These are phyloP conservation scores for Hibiscus tridactylites DNA, from an alignment of 345 rosid species.

Conservation along the genomic window DNA sequence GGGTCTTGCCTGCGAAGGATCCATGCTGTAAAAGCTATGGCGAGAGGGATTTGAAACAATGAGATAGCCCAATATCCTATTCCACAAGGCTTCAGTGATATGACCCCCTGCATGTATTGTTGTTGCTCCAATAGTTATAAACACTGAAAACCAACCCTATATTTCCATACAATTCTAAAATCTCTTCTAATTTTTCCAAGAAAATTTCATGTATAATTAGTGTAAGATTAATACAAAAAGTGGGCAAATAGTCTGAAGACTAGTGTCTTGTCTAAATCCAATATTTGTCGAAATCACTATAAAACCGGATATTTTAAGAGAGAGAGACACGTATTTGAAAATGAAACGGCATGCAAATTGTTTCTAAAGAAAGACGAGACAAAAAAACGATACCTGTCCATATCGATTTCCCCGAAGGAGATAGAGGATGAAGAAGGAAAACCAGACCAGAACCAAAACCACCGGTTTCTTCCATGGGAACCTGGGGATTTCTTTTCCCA, in stretches of 20 bases:
- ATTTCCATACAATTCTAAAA: no score
- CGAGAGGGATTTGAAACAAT: slow-evolving; percentile 63
- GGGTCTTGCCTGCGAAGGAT: slow-evolving; percentile 36
- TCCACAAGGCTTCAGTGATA: slow-evolving; percentile 57
- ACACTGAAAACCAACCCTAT: no score
- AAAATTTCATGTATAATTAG: no score
- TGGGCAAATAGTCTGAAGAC: no score
- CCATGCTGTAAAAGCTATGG: slow-evolving; percentile 62
- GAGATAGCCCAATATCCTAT: slow-evolving; percentile 57
- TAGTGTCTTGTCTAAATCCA: no score
- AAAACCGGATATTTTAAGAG: no score
- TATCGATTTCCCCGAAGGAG: slow-evolving; percentile 62
- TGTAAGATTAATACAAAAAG: no score
- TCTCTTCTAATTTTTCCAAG: no score
- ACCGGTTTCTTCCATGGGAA: slow-evolving; percentile 72
- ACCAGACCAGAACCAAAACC: slow-evolving; percentile 57
- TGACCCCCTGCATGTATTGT: slow-evolving; percentile 40
- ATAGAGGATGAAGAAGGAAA: slow-evolving; percentile 54
- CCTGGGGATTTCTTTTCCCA: slow-evolving; percentile 19
- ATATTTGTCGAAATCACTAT: no score
- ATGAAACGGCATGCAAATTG: no score
- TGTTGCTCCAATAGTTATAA: background rate
- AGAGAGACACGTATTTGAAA: no score
- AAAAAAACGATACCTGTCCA: slow-evolving; percentile 39
- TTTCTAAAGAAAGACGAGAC: no score